Percentiles rank a stretch among this genome's conserved stretches.
Conservation (phyloP, 176 grass and related monocot species). For the Metroxylon sagu region DNA sequence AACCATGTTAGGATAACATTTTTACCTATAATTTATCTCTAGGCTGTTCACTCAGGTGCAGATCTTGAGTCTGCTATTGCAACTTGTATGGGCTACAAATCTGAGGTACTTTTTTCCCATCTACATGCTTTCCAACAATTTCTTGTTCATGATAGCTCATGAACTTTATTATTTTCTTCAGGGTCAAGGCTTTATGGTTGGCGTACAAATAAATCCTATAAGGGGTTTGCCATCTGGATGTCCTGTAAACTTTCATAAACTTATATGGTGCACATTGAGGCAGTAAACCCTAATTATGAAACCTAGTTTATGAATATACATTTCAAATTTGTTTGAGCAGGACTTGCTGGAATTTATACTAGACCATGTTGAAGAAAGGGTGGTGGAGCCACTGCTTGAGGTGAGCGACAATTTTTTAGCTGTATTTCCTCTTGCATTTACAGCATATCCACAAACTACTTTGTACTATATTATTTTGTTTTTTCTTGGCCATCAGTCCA, state of each 20-base stretch:
- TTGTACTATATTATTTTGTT: neutral
- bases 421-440: slow-evolving; percentile 2
- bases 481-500: no score
- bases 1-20: no score
- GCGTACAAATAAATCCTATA: slow-evolving; percentile 86
- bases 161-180: slow-evolving; percentile 26
- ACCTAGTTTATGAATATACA: neutral
- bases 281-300: no score
- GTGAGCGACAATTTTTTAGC: slow-evolving; percentile 20
- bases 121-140: neutral
- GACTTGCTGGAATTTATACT: slow-evolving; percentile 83
- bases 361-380: slow-evolving; percentile 85
- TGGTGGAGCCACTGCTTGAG: slow-evolving; percentile 71
- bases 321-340: slow-evolving; percentile 32
- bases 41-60: slow-evolving; percentile 99
- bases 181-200: slow-evolving; percentile 99
- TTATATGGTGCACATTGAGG: no score
- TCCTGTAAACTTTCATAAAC: slow-evolving; percentile 45
- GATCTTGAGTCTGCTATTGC: slow-evolving; percentile 97
- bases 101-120: slow-evolving; percentile 49
- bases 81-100: slow-evolving; percentile 91
- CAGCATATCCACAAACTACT: neutral
- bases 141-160: slow-evolving; percentile 10
- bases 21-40: neutral
- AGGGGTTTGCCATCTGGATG: slow-evolving; percentile 90